phyloP scores from a whole-genome alignment of 2,329 filamentous ascomycete genomes.

The Monascus ruber region DNA sequence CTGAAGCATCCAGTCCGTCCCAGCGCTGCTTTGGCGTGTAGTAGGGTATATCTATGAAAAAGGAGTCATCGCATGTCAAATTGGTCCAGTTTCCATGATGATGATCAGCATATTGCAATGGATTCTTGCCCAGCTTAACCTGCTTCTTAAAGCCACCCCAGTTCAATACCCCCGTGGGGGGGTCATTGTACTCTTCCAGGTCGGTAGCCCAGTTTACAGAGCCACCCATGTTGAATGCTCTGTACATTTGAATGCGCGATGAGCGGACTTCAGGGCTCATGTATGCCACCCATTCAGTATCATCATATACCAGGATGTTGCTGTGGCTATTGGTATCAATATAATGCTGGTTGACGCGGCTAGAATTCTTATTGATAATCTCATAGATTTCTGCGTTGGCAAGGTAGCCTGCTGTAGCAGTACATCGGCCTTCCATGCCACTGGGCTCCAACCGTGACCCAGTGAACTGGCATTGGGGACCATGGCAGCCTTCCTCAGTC shows the following conservation, averaged over 20 bases:
- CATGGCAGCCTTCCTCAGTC: conserved; percentile 17
- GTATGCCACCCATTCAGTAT: conserved; percentile 21
- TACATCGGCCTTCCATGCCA: conserved; percentile 24
- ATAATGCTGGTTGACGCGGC: conserved; percentile 2
- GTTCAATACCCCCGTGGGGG: no score
- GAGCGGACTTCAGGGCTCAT: conserved; percentile 12
- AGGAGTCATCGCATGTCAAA: no score
- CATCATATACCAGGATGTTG: conserved; percentile 17
- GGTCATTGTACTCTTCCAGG: no score
- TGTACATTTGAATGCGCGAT: conserved; percentile 6
- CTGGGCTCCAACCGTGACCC: conserved; percentile 16
- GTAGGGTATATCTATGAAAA: no score
- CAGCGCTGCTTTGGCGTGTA: no score
- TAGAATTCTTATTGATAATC: conserved; percentile 14
- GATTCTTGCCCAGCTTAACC: no score
- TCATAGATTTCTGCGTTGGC: conserved; percentile 28
- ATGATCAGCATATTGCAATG: no score
- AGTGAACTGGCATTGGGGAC: conserved; percentile 22
- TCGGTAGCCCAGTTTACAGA: conserved; percentile 18
- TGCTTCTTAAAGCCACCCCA: no score
- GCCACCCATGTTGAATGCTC: conserved; percentile 9
- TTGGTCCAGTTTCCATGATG: no score
- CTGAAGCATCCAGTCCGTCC: no score
- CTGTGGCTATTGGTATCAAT: not conserved
- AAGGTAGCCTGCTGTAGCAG: conserved; percentile 27